These are phyloP conservation scores for Neurospora terricola DNA, from an alignment of 495 filamentous ascomycete genomes.

Conservation along the genomic window DNA sequence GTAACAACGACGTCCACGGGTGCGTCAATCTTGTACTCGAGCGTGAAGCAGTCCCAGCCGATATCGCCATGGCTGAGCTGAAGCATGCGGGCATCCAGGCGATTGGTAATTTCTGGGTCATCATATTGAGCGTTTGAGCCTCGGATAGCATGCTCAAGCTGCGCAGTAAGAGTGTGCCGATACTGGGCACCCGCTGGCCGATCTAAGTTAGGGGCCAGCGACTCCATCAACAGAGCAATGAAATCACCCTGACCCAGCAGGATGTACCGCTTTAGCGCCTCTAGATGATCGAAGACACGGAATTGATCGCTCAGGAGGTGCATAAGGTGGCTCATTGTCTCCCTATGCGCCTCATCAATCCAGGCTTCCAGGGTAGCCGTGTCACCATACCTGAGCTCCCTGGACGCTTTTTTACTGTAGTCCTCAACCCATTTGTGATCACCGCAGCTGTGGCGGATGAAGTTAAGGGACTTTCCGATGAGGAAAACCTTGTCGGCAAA, in stretches of 20 bases:
- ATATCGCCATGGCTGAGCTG: constrained; percentile 94
- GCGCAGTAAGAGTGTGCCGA: constrained; percentile 88
- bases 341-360: constrained; percentile 95
- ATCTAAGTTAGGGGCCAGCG: constrained; percentile 81
- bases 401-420: constrained; percentile 90
- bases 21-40: constrained; percentile 97
- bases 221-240: constrained; percentile 95
- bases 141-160: constrained; percentile 94
- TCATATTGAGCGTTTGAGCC: constrained; percentile 97
- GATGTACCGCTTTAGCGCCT: constrained; percentile 88
- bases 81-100: constrained; percentile 92
- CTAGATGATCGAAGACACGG: constrained; percentile 83
- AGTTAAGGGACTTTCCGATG: constrained; percentile 96
- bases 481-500: constrained; percentile 94
- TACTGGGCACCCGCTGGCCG: constrained; percentile 93
- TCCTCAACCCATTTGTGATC: constrained; percentile 93
- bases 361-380: constrained; percentile 83
- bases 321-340: constrained; percentile 93
- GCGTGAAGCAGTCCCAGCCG: constrained; percentile 98
- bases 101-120: constrained; percentile 78
- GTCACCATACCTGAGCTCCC: constrained; percentile 88
- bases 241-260: constrained; percentile 95
- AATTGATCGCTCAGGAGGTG: constrained; percentile 90
- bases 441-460: constrained; percentile 89
- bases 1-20: constrained; percentile 97